These are phyloP conservation scores for Usnea hakonensis DNA, from an alignment of 495 filamentous ascomycete species.

Conservation along the genomic window DNA sequence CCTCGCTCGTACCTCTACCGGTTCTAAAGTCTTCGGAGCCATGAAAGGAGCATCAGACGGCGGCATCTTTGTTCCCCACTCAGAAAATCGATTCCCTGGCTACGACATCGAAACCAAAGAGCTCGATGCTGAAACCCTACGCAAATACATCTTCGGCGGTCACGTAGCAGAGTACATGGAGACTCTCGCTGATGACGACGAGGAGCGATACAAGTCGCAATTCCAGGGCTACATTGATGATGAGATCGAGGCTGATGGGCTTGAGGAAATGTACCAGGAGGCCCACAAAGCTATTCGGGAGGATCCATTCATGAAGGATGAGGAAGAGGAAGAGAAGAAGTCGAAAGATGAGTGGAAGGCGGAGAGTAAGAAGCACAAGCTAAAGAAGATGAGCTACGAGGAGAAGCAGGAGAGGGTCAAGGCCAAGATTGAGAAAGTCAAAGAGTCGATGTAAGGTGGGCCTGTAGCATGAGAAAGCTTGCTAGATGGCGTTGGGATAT, in stretches of 20 bases:
- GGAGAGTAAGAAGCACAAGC: conserved; percentile 83
- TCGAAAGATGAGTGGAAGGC: conserved; percentile 94
- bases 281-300: conserved; percentile 96
- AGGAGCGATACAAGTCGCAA: conserved; percentile 98
- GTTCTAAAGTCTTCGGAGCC: conserved; percentile 96
- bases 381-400: conserved; percentile 65
- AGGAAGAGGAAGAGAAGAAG: conserved; percentile 51
- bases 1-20: conserved; percentile 91
- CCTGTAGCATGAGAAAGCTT: not conserved
- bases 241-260: conserved; percentile 88
- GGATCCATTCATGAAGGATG: conserved; percentile 93
- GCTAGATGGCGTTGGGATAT: conserved; percentile 6
- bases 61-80: conserved; percentile 94
- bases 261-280: conserved; percentile 94
- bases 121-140: conserved; percentile 90
- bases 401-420: conserved; percentile 73
- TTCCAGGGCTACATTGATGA: conserved; percentile 96
- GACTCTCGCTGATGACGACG: conserved; percentile 97
- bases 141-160: conserved; percentile 98
- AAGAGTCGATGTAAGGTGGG: conserved; percentile 27
- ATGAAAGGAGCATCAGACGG: conserved; percentile 99
- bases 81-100: conserved; percentile 97
- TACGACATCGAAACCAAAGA: conserved; percentile 95
- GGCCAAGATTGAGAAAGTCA: conserved; percentile 77
- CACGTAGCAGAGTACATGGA: conserved; percentile 99